Percentiles rank a stretch among this genome's conserved stretches.
Evolutionary conservation across 495 filamentous ascomycete genomes (phyloP).

Genomic region (Trichoderma erinaceum): DNA sequence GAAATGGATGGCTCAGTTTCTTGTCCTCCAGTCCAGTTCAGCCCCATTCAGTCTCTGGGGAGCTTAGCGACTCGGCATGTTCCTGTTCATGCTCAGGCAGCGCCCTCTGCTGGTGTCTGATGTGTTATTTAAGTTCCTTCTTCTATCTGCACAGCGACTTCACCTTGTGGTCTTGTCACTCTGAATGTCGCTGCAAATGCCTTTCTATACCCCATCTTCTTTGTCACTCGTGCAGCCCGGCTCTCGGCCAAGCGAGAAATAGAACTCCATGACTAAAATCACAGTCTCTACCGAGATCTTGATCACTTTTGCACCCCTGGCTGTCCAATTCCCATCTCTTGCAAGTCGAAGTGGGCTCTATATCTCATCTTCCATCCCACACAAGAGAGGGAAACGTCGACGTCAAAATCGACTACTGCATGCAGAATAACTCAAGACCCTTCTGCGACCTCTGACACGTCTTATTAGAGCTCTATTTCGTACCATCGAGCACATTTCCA

Average conservation of each 20-base stretch:
- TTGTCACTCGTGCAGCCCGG: not conserved
- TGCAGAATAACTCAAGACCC: not conserved
- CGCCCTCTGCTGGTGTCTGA: not conserved
- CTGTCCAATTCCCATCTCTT: not conserved
- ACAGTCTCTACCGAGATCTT: constrained; percentile 6
- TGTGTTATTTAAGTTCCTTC: not conserved
- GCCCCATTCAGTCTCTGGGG: not conserved
- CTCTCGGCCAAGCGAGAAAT: not conserved
- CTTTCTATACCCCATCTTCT: not conserved
- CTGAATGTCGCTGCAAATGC: not conserved
- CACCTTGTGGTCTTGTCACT: not conserved
- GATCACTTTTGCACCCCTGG: not conserved
- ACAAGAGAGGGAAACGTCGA: not conserved
- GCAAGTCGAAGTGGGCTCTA: not conserved
- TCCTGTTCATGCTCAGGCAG: not conserved
- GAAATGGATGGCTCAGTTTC: not conserved
- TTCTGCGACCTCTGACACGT: not conserved
- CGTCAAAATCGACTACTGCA: not conserved
- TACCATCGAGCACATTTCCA: not conserved
- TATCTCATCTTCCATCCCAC: not conserved
- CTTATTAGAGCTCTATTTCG: not conserved
- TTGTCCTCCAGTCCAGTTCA: not conserved
- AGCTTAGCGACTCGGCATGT: not conserved
- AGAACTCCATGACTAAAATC: not conserved
- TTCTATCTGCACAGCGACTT: not conserved